Evolutionary conservation across 2,329 filamentous ascomycete species (phyloP).

Genomic region (Niveomyces coronatus): DNA sequence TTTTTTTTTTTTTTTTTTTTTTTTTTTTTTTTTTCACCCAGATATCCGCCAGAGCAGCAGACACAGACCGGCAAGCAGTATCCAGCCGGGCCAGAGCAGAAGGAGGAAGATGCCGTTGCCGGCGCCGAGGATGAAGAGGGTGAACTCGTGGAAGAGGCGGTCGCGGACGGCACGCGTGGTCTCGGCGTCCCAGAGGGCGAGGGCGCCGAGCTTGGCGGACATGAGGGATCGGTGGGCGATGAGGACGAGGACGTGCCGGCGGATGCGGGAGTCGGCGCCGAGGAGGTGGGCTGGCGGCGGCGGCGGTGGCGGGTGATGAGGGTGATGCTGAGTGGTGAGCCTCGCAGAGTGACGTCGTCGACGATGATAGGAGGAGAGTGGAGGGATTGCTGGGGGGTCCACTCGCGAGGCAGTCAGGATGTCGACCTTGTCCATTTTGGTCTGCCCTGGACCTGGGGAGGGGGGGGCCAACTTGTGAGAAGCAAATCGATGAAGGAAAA

Average conservation of each 20-base stretch:
- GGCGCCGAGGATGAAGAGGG: conserved; percentile 38
- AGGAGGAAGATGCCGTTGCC: conserved; percentile 38
- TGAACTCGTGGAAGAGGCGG: conserved; percentile 42
- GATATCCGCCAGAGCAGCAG: conserved; percentile 25
- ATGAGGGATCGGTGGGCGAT: conserved; percentile 18
- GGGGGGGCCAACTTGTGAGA: too few relatives aligned
- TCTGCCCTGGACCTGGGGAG: not conserved
- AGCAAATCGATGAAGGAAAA: too few relatives aligned
- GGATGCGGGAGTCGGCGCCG: conserved; percentile 17
- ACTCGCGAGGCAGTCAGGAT: conserved; percentile 29
- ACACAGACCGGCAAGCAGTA: conserved; percentile 29
- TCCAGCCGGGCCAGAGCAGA: conserved; percentile 49
- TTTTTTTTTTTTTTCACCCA: conserved; percentile 18
- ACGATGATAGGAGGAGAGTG: conserved; percentile 1
- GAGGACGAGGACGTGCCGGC: conserved; percentile 16
- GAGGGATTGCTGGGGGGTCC: conserved; percentile 16
- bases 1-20: not conserved
- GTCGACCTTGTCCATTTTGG: conserved; percentile 25
- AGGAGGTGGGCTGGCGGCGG: conserved; percentile 22
- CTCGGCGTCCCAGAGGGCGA: conserved; percentile 29
- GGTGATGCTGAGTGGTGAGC: conserved; percentile 23
- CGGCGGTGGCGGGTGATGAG: conserved; percentile 21
- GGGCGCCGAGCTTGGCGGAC: conserved; percentile 20
- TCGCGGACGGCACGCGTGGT: conserved; percentile 28
- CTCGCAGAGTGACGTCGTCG: conserved; percentile 20